phyloP scores from a whole-genome alignment of 1,139 yeast species.

The Geotrichum bryndzae region DNA sequence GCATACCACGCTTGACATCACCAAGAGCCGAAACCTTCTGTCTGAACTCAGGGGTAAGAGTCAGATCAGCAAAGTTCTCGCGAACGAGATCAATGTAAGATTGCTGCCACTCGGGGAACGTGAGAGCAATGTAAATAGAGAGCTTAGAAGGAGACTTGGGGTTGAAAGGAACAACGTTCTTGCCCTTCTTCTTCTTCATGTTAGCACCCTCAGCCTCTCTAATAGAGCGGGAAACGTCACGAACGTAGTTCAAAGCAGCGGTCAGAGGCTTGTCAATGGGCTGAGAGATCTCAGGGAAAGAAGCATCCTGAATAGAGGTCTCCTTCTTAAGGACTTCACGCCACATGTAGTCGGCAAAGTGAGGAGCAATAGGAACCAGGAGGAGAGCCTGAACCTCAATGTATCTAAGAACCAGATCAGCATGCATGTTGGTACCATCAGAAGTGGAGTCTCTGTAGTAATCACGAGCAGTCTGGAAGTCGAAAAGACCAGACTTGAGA shows the following conservation, averaged over 20 bases:
- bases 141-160: slow-evolving; percentile 64
- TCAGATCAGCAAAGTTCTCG: slow-evolving; percentile 54
- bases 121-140: slow-evolving; percentile 63
- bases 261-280: slow-evolving; percentile 56
- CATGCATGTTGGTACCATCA: slow-evolving; percentile 63
- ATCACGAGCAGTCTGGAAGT: slow-evolving; percentile 91
- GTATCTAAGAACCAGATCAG: slow-evolving; percentile 70
- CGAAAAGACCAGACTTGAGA: slow-evolving; percentile 84
- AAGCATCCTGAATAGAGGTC: slow-evolving; percentile 60
- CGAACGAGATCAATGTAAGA: slow-evolving; percentile 78
- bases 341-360: slow-evolving; percentile 85
- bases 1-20: slow-evolving; percentile 90
- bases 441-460: slow-evolving; percentile 81
- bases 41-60: slow-evolving; percentile 35
- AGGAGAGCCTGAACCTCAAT: slow-evolving; percentile 80
- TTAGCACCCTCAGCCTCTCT: slow-evolving; percentile 91
- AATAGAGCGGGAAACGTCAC: slow-evolving; percentile 69
- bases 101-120: slow-evolving; percentile 97
- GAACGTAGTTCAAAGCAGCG: slow-evolving; percentile 72
- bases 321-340: slow-evolving; percentile 63
- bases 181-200: slow-evolving; percentile 87
- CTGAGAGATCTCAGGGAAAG: slow-evolving; percentile 68
- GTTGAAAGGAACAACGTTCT: slow-evolving; percentile 67
- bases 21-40: slow-evolving; percentile 38
- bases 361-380: slow-evolving; percentile 92